Evolutionary conservation across 768 basidiomycete species (phyloP).

Genomic region (Leucocoprinus leucothites): DNA sequence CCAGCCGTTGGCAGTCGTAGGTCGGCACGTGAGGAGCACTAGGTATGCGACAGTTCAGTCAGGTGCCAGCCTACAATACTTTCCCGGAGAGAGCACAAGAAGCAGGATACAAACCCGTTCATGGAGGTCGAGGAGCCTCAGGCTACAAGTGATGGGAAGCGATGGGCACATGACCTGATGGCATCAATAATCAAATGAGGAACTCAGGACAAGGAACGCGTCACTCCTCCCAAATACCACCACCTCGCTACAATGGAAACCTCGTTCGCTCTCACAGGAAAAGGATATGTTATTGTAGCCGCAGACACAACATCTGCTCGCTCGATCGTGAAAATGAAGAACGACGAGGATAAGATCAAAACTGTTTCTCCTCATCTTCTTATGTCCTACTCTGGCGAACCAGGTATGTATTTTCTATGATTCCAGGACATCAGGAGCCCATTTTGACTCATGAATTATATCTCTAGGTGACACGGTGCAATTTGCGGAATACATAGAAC

Average conservation of each 20-base stretch:
- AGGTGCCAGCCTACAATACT: too few relatives aligned
- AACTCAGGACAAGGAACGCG: slow-evolving; percentile 14
- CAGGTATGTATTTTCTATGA: slow-evolving; percentile 56
- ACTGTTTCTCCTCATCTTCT: slow-evolving; percentile 84
- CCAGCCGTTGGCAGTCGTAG: too few relatives aligned
- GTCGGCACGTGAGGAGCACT: too few relatives aligned
- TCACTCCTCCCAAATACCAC: slow-evolving; percentile 9
- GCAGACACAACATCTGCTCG: slow-evolving; percentile 86
- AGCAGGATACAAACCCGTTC: too few relatives aligned
- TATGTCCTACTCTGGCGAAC: slow-evolving; percentile 95
- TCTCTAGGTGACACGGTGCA: slow-evolving; percentile 87
- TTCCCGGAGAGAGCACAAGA: too few relatives aligned
- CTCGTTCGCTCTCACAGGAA: slow-evolving; percentile 87
- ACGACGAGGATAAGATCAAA: slow-evolving; percentile 96
- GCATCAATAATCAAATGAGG: neutral
- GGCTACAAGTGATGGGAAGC: too few relatives aligned
- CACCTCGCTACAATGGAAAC: slow-evolving; percentile 64
- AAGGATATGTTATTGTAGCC: slow-evolving; percentile 90
- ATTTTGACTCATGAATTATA: too few relatives aligned
- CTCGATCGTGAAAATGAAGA: slow-evolving; percentile 97
- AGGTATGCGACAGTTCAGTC: too few relatives aligned
- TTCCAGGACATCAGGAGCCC: too few relatives aligned
- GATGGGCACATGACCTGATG: too few relatives aligned
- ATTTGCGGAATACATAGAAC: slow-evolving; percentile 94
- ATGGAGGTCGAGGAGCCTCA: too few relatives aligned